Evolutionary conservation across 1,139 yeast genomes (phyloP), one percentile per base, ranked within the genome.

Genomic region (Hansenula lynferdii): DNA sequence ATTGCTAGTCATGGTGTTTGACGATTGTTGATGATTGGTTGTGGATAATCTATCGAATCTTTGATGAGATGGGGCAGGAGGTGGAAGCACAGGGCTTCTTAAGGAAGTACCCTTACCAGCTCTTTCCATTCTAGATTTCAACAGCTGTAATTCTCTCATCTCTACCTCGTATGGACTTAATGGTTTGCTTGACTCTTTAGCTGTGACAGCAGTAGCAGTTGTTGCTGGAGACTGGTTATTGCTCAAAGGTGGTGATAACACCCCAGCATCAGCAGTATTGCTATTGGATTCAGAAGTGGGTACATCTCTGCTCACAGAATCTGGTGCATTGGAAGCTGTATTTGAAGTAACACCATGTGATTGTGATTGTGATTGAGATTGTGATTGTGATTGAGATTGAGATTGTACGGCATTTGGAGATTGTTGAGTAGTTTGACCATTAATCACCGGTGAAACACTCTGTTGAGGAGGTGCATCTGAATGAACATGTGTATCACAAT

Each of bases 41-140:
- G 34, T 31, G 8, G 34, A 31, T 12, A 31, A 16, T 31, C 34
- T 22, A 23, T 31, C 34, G 18, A 23, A 31, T 17, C 28, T 22
- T 18, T 31, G 34, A n/a, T 31, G 34, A 8, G 28, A 4, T 23
- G 34, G 34, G 4, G 23, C 21, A 12, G 27, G 22, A 10, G 34
- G 34, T 23, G 34, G 28, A 6, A 23, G 6, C 2, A 8, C 3
- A 6, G 27, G 27, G n/a, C 27, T 31, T 10, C 10, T 12, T 18
- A 18, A 5, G n/a, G 24, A 9, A 20, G 34, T 4, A 15, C 10
- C 8, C 14, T 8, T 12, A 17, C 18, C 23, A 7, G 34, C 34
- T 17, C 16, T 34, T 5, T 20, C 4, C 5, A 35, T 19, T 16
- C 21, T 26, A 12, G n/a, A 20, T 16, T 21, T 35, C 14, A 30